Percentiles rank a stretch among this genome's conserved stretches.
phyloP scores from a whole-genome alignment of 2,329 filamentous ascomycete genomes.

The Aquanectria penicillioides region DNA sequence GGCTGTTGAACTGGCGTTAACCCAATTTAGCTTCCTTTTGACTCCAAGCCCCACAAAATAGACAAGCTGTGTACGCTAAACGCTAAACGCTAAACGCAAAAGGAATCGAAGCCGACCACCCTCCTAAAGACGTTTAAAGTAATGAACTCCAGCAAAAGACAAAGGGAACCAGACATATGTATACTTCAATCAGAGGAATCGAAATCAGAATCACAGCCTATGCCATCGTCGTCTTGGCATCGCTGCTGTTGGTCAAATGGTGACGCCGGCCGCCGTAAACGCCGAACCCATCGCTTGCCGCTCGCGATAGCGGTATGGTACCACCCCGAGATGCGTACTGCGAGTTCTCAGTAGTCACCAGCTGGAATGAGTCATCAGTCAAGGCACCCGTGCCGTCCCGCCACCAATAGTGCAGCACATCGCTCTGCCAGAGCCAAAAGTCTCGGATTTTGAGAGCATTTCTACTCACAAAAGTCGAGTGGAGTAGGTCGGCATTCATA shows the following conservation, averaged over 20 bases:
- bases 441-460: slow-evolving; percentile 47
- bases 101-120: neutral
- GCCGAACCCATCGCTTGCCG: slow-evolving; percentile 39
- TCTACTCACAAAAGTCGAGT: slow-evolving; percentile 44
- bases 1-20: slow-evolving; percentile 16
- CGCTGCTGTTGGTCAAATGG: slow-evolving; percentile 16
- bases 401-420: slow-evolving; percentile 53
- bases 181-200: neutral
- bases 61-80: neutral
- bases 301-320: slow-evolving; percentile 41
- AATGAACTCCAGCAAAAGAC: neutral
- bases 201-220: neutral
- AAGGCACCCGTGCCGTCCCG: slow-evolving; percentile 38
- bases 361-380: slow-evolving; percentile 22
- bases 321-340: slow-evolving; percentile 39
- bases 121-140: neutral
- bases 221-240: slow-evolving; percentile 23
- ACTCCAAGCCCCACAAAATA: slow-evolving; percentile 9
- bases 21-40: slow-evolving; percentile 17
- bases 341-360: slow-evolving; percentile 36
- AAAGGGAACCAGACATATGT: neutral
- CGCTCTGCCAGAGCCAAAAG: slow-evolving; percentile 48
- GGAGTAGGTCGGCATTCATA: slow-evolving; percentile 56
- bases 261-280: slow-evolving; percentile 13
- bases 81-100: neutral